Percentiles rank a stretch among this genome's conserved stretches.
phyloP scores from a whole-genome alignment of 1,284 basidiomycete species.

The Ceratobasidium sp. region DNA sequence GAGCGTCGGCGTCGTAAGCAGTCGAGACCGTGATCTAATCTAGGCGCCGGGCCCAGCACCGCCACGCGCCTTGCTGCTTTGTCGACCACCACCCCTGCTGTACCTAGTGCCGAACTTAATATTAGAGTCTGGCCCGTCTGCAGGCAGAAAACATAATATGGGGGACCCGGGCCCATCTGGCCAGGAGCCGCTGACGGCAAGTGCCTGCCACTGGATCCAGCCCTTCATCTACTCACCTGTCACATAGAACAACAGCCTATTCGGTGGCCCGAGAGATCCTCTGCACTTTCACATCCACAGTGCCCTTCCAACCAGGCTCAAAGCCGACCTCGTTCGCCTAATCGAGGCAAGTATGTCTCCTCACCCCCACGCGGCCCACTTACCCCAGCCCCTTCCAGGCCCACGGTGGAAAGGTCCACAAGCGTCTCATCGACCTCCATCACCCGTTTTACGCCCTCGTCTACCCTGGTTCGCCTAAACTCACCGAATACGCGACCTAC shows the following conservation, averaged over 20 bases:
- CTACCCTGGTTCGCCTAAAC: conserved; percentile 14
- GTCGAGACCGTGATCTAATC: conserved; percentile 38
- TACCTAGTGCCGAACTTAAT: background rate
- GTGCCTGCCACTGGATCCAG: conserved; percentile 17
- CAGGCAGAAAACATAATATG: conserved; percentile 13
- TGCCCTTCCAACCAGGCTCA: conserved; percentile 34
- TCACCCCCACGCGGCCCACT: conserved; percentile 3
- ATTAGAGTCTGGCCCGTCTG: conserved; percentile 4
- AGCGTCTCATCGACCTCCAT: conserved; percentile 34
- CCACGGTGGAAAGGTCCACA: conserved; percentile 32
- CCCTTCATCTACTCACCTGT: conserved; percentile 18
- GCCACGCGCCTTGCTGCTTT: background rate
- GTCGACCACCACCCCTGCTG: conserved; percentile 6
- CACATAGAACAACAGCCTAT: conserved; percentile 21
- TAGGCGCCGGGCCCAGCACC: conserved; percentile 10
- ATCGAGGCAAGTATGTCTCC: conserved; percentile 27
- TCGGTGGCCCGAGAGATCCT: conserved; percentile 16
- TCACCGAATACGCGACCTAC: conserved; percentile 17
- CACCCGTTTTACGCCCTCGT: conserved; percentile 40
- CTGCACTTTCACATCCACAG: conserved; percentile 27
- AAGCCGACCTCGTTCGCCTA: conserved; percentile 27
- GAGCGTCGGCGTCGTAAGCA: conserved; percentile 4
- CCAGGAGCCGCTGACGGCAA: conserved; percentile 5
- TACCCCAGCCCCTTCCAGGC: conserved; percentile 10
- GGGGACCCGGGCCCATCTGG: conserved; percentile 24